Base-by-base conservation (phyloP, 805 yeast genomes). In the Wickerhamiella musiphila region DNA sequence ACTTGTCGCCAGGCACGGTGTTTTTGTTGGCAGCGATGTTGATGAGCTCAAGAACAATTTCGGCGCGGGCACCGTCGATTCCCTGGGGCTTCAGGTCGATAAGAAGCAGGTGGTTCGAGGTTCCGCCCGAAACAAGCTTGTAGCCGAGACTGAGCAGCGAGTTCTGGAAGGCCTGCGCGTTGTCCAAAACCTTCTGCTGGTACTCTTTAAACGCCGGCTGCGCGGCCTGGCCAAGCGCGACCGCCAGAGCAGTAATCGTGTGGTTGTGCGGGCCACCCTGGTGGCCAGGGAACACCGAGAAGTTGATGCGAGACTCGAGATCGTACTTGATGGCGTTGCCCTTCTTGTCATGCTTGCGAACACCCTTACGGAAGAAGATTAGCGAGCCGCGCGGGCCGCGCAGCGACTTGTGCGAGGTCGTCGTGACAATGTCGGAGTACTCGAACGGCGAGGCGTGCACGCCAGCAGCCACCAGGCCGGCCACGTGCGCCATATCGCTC, bases 241-340 rank as follows among this genome's bases (percentile, higher is more conserved):
- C 90, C 12, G 96, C 95, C 50, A 90, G 64, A 22, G 96, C 98
- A 46, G 95, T 77, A 55, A 90, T 90, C 45, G 98, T 90, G 65
- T 90, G 98, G 68, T 90, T 90, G 64, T 90, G 96, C 49, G 98
- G 98, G 56, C 98, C 98, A 67, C 98, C 98, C 67, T 90, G 98
- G 62, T 90, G 98, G 46, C 94, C 98, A 51, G 98, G 98, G 86
- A 90, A 90, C 34, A 90, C 98, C 7, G 95, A 83, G 60, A 90
- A 90, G 69, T 90, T 90, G 62, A 90, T 84, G 56, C 81, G 81
- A 59, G 72, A 76, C 61, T 90, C 96, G 57, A 90, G 72, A 49
- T 90, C 95, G 60, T 84, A 90, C 37, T 65, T 61, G 37, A 82
- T 64, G 61, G 83, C 94, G 63, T 82, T 79, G 51, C 96, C 96